Base-by-base conservation (phyloP, 257 asterid genomes). In the Salvia hispanica region DNA sequence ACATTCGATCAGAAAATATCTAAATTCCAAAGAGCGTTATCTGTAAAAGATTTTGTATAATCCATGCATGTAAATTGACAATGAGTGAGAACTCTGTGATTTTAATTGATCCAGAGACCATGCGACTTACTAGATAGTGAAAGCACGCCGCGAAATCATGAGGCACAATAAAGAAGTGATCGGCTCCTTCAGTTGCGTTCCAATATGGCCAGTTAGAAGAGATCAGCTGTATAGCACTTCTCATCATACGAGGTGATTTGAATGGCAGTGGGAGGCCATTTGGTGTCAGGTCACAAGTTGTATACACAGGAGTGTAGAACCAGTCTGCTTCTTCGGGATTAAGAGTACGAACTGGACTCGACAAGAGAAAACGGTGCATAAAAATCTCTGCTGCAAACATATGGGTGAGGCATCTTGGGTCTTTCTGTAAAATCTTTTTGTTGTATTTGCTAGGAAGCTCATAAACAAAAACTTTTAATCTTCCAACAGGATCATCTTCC, bases 371-470 rank as follows among this genome's bases (percentile, higher is more conserved):
- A 2, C 86, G 90, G 69, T 91, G 98, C 96, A 91, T 89, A 64
- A 64, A 89, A 62, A 91, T 87, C 87, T 91, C 98, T 1, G 98
- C 94, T 16, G 98, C 98, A 82, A 91, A 91, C 98, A 91, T 89
- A 79, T 91, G 98, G 74, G 79, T 89, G 72, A 86, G 92, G 76
- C 98, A 91, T 80, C 98, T 81, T 0, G 88, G 87, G 69, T 91
- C 96, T 77, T 87, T 88, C 66, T 87, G 96, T 63, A 91, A 82
- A 51, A 86, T 82, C 81, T 86, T 91, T 77, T 82, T 86, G 84
- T 88, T 91, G 84, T 91, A 91, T 69, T 91, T 91, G 93, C 95
- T 91, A 3, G 97, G 97, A 71, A 91, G 96, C 82, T 91, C 97
- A 66, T 91, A 91, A 1, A 91, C 86, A 52, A 80, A 91, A 9